These are phyloP conservation scores for Mycotypha africana DNA, from an alignment of 371 early-diverging fungal genomes.

Conservation along the genomic window DNA sequence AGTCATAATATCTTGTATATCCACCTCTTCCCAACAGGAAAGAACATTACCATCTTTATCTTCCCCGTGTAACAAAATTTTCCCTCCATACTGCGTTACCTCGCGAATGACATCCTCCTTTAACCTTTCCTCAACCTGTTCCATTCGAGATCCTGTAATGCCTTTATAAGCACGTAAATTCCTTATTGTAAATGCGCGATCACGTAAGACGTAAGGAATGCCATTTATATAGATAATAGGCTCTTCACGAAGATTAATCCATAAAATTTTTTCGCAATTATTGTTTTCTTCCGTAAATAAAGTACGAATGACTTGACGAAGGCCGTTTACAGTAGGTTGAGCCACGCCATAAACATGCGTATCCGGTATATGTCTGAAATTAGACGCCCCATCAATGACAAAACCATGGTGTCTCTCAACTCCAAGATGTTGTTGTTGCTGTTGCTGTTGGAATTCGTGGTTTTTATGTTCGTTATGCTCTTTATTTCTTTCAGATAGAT, in stretches of 20 bases:
- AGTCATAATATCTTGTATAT: conserved; percentile 46
- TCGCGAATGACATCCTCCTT: conserved; percentile 67
- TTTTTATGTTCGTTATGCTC: neutral
- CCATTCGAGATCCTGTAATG: conserved; percentile 60
- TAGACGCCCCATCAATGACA: conserved; percentile 38
- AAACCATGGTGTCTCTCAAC: conserved; percentile 30
- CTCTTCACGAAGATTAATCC: conserved; percentile 77
- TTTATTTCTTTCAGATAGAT: conserved; percentile 6
- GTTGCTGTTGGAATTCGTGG: neutral
- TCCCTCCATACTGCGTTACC: conserved; percentile 42
- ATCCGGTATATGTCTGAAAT: conserved; percentile 40
- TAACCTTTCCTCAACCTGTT: conserved; percentile 62
- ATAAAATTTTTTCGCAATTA: conserved; percentile 37
- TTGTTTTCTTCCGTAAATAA: conserved; percentile 19
- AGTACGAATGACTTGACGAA: conserved; percentile 41
- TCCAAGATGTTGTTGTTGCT: neutral
- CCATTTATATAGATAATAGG: conserved; percentile 74
- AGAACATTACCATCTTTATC: conserved; percentile 38
- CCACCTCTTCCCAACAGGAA: conserved; percentile 60
- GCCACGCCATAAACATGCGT: conserved; percentile 61
- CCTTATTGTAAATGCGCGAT: conserved; percentile 57
- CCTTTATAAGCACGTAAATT: conserved; percentile 69
- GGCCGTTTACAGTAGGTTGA: conserved; percentile 66
- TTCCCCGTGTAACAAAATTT: conserved; percentile 66
- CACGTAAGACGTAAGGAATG: conserved; percentile 70